phyloP scores from a whole-genome alignment of 2,329 filamentous ascomycete genomes.

The Blastomyces parvus region DNA sequence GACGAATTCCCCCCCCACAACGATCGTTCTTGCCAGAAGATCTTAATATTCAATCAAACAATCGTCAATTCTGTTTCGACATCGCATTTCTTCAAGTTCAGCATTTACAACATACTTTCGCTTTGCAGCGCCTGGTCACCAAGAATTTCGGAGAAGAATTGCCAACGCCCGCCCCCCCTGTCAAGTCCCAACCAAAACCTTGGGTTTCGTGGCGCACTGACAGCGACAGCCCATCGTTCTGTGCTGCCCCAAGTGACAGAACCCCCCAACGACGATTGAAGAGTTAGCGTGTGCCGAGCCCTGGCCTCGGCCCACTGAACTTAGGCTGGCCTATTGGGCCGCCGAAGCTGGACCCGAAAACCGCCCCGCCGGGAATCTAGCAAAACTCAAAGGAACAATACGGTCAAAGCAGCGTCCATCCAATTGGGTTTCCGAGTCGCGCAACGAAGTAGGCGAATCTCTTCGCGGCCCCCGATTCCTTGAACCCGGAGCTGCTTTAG shows the following conservation, averaged over 20 bases:
- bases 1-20: neutral
- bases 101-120: too few relatives aligned
- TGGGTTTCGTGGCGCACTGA: slow-evolving; percentile 2
- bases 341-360: neutral
- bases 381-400: neutral
- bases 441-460: too few relatives aligned
- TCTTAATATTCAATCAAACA: neutral
- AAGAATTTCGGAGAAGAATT: neutral
- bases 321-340: neutral
- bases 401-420: too few relatives aligned
- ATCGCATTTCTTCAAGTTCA: neutral
- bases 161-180: neutral
- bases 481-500: neutral
- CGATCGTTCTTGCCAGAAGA: neutral
- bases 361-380: neutral
- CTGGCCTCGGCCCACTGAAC: neutral
- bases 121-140: too few relatives aligned
- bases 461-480: neutral
- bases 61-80: neutral
- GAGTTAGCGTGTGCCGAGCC: neutral
- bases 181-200: neutral
- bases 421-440: too few relatives aligned
- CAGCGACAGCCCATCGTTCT: neutral
- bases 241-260: neutral
- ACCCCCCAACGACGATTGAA: neutral